Evolutionary conservation across 2,329 filamentous ascomycete species (phyloP), one percentile per base, ranked within the genome.

Genomic region (Pseudogymnoascus verrucosus): DNA sequence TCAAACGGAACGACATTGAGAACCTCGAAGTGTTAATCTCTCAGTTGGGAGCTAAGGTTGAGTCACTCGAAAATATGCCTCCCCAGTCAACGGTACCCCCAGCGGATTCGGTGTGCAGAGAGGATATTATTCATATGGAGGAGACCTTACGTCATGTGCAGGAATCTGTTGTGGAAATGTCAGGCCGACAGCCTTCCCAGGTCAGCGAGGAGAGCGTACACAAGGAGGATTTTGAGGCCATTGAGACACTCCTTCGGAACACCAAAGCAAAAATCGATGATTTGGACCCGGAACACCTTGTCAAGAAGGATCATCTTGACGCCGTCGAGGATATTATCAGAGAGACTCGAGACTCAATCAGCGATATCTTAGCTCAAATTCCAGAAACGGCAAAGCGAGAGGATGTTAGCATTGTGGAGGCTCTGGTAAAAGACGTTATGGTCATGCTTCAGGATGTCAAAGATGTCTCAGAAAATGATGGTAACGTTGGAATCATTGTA

Each of bases 221-320:
- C 34, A 90, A 90, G 72, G 91, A 96, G 68, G 93, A 98, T 69
- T 90, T 93, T 0, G 86, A 93, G 66, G 91, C 91, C 10, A 93
- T 98, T 64, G 93, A 97, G 75, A 96, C 89, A 0, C 86, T 98
- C 60, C 81, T 98, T 11, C 86, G 89, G 44, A 96, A 96, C 73
- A 93, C 92, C 34, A 97, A 97, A 74, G 86, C 88, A 4, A 90
- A 90, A 57, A 79, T 98, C 8, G 93, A 97, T 64, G 92, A 96
- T 65, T 84, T 96, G 60, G 84, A 93, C 61, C 83, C 86, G 3
- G 89, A 92, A 36, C 86, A 89, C 64, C 79, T 85, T 1, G 86
- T 92, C 8, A 81, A 82, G 63, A 88, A 86, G 69, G 84, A 88
- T 36, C 84, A 88, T 62, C 75, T 88, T 26, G 84, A 88, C 67